phyloP scores from a whole-genome alignment of 371 early-diverging fungal genomes.

The Haplosporangium sp. region DNA sequence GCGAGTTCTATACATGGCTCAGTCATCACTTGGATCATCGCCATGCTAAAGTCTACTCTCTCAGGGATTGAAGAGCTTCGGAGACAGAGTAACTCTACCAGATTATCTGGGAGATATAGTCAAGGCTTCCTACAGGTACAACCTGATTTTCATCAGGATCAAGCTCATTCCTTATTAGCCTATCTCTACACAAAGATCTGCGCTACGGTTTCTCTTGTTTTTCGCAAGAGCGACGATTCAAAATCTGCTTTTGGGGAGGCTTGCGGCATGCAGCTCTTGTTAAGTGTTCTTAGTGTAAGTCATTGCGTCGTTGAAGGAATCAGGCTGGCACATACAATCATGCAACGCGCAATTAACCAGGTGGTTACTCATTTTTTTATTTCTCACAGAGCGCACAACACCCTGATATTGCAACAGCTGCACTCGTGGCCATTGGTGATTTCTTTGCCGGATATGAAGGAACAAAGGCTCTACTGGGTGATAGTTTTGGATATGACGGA shows the following conservation, averaged over 20 bases:
- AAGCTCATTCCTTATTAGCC: slow-evolving; percentile 43
- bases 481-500: slow-evolving; percentile 57
- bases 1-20: slow-evolving; percentile 8
- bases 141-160: slow-evolving; percentile 40
- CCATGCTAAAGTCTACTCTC: slow-evolving; percentile 47
- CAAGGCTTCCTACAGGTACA: slow-evolving; percentile 30
- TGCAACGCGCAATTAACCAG: neutral
- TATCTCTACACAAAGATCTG: slow-evolving; percentile 53
- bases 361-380: neutral
- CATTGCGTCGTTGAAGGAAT: neutral
- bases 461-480: slow-evolving; percentile 50
- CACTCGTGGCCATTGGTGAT: slow-evolving; percentile 56
- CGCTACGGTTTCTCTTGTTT: slow-evolving; percentile 40
- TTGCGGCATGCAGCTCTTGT: slow-evolving; percentile 46
- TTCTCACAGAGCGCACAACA: slow-evolving; percentile 47
- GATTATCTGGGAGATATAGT: slow-evolving; percentile 16
- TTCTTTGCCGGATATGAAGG: slow-evolving; percentile 58
- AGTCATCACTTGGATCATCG: slow-evolving; percentile 37
- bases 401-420: slow-evolving; percentile 56
- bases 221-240: slow-evolving; percentile 30
- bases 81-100: slow-evolving; percentile 29
- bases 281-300: slow-evolving; percentile 51
- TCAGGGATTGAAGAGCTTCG: slow-evolving; percentile 50
- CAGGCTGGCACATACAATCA: neutral
- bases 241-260: slow-evolving; percentile 49